Percentiles rank a stretch among this genome's conserved stretches.
phyloP scores from a whole-genome alignment of 371 early-diverging fungal species.

The Amoeboradix gromovi region DNA sequence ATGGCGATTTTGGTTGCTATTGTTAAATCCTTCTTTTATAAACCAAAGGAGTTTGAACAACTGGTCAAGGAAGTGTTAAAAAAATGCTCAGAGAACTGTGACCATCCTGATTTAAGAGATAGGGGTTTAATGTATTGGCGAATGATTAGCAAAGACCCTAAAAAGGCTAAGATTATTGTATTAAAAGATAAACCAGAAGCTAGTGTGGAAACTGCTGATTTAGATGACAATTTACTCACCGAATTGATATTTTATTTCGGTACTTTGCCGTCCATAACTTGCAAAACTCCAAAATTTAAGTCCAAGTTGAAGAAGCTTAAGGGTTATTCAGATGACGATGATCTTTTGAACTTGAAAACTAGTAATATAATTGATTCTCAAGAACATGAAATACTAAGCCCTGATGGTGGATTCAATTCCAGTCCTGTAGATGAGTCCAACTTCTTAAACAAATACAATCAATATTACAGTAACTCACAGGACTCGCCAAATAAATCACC shows the following conservation, averaged over 20 bases:
- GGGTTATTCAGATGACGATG: not conserved
- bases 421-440: not conserved
- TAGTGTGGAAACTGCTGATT: not conserved
- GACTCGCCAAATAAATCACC: not conserved
- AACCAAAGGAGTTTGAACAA: slow-evolving; percentile 56
- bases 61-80: slow-evolving; percentile 64
- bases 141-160: slow-evolving; percentile 60
- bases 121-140: slow-evolving; percentile 92
- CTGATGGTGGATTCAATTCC: not conserved
- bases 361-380: not conserved
- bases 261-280: not conserved
- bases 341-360: not conserved
- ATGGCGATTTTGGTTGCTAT: slow-evolving; percentile 67
- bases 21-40: slow-evolving; percentile 72
- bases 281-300: not conserved
- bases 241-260: not conserved
- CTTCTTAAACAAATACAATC: not conserved
- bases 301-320: not conserved
- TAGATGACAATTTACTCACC: not conserved
- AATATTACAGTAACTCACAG: not conserved
- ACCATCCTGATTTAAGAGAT: slow-evolving; percentile 87
- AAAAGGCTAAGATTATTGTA: slow-evolving; percentile 14
- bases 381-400: not conserved
- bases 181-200: not conserved
- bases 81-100: slow-evolving; percentile 63